phyloP scores from a whole-genome alignment of 768 basidiomycete species.

The Mycena vulgaris region DNA sequence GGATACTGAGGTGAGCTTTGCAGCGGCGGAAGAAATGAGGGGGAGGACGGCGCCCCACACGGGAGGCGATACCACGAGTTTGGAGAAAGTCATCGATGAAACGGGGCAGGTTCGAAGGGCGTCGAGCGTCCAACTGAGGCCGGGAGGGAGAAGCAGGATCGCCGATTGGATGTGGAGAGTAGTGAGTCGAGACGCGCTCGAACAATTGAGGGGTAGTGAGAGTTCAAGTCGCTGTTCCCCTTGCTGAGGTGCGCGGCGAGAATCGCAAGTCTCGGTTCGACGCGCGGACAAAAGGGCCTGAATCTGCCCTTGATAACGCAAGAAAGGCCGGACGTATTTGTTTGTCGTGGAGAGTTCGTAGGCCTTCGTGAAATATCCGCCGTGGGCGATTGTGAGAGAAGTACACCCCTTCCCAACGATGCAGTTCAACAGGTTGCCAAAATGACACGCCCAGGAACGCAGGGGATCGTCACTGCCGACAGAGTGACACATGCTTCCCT shows the following conservation, averaged over 20 bases:
- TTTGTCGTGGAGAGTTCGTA: background rate
- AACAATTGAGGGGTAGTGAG: background rate
- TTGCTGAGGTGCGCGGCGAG: background rate
- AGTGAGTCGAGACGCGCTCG: background rate
- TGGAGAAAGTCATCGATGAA: too few relatives aligned
- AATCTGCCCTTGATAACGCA: background rate
- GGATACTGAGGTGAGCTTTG: too few relatives aligned
- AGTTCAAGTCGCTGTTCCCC: background rate
- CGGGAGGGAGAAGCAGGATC: background rate
- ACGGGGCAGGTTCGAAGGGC: background rate
- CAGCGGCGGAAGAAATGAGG: too few relatives aligned
- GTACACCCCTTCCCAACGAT: background rate
- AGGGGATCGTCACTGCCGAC: conserved; percentile 2
- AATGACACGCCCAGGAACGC: background rate
- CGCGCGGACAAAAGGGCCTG: background rate
- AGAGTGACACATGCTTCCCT: background rate
- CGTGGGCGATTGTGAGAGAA: background rate
- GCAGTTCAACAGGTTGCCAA: conserved; percentile 9
- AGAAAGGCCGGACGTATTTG: background rate
- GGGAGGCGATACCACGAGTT: too few relatives aligned
- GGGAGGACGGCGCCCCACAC: too few relatives aligned
- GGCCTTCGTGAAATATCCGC: conserved; percentile 6
- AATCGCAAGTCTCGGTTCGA: background rate
- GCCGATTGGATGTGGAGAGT: background rate
- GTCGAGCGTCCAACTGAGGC: background rate